These are phyloP conservation scores for Penicillium brasilianum DNA, from an alignment of 2,329 filamentous ascomycete species.

Conservation along the genomic window DNA sequence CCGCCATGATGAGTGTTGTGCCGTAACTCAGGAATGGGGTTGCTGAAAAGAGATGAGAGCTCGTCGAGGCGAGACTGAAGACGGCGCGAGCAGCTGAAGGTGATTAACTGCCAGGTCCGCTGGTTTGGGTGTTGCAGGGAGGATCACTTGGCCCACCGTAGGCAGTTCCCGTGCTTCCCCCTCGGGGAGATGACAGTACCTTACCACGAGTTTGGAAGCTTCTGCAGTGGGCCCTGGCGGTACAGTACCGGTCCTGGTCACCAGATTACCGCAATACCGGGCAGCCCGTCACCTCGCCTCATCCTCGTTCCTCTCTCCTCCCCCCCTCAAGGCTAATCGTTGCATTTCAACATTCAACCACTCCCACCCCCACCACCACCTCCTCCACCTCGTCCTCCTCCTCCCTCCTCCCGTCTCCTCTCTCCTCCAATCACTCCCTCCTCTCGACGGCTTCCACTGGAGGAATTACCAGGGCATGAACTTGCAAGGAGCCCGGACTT, in stretches of 20 bases:
- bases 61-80: constrained; percentile 13
- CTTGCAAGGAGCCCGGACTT: constrained; percentile 44
- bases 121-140: constrained; percentile 24
- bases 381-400: constrained; percentile 17
- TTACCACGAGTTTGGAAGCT: constrained; percentile 6
- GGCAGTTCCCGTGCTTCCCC: constrained; percentile 19
- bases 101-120: constrained; percentile 10
- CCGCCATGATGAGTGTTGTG: constrained; percentile 44
- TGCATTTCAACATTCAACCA: constrained; percentile 31
- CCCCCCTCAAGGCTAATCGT: constrained; percentile 28
- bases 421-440: constrained; percentile 6
- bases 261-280: constrained; percentile 28
- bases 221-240: neutral
- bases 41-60: constrained; percentile 11
- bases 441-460: constrained; percentile 19
- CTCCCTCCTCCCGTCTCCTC: constrained; percentile 7
- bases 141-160: constrained; percentile 34
- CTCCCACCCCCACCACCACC: constrained; percentile 20
- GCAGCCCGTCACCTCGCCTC: constrained; percentile 28
- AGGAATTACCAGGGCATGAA: constrained; percentile 49
- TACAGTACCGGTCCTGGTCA: constrained; percentile 11
- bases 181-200: constrained; percentile 27
- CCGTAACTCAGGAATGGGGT: neutral
- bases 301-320: constrained; percentile 29
- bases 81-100: constrained; percentile 9